Evolutionary conservation across 805 yeast genomes (phyloP), one percentile per base, ranked within the genome.

Genomic region (Starmerella apicola): DNA sequence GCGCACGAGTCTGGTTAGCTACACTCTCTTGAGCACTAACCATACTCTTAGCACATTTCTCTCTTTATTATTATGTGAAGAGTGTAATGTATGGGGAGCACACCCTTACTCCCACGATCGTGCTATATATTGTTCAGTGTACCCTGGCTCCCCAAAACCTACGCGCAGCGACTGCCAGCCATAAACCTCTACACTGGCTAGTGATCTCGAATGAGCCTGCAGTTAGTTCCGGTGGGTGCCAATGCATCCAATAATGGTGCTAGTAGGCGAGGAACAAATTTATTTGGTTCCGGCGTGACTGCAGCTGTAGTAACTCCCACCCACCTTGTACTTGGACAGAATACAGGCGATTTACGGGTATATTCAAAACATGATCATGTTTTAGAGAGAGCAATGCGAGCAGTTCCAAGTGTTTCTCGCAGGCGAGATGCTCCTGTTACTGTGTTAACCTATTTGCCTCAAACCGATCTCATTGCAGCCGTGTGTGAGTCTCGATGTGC

Each of bases 151-250:
- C n/a, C n/a, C n/a, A n/a, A n/a, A n/a, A n/a, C n/a, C n/a, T n/a
- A n/a, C n/a, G n/a, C n/a, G n/a, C n/a, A n/a, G n/a, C n/a, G n/a
- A n/a, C n/a, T n/a, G n/a, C n/a, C n/a, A n/a, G n/a, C n/a, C n/a
- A n/a, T n/a, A n/a, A n/a, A n/a, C n/a, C n/a, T n/a, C n/a, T n/a
- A n/a, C n/a, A n/a, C n/a, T n/a, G n/a, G n/a, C n/a, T n/a, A n/a
- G n/a, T n/a, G n/a, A n/a, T n/a, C n/a, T n/a, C n/a, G n/a, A n/a
- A 44, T 44, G 44, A 40, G 47, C 37, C 38, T 44, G 34, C 29
- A 25, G 23, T 30, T 44, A 37, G 20, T 22, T 34, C 27, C 39
- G 22, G 26, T 22, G n/a, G 15, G 16, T 18, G 39, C 13, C 9
- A 13, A 8, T 8, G 7, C 30, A 8, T 7, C 30, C 7, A 8